Evolutionary conservation across 257 asterid species (phyloP), one percentile per base, ranked within the genome.

Genomic region (Henckelia pumila): DNA sequence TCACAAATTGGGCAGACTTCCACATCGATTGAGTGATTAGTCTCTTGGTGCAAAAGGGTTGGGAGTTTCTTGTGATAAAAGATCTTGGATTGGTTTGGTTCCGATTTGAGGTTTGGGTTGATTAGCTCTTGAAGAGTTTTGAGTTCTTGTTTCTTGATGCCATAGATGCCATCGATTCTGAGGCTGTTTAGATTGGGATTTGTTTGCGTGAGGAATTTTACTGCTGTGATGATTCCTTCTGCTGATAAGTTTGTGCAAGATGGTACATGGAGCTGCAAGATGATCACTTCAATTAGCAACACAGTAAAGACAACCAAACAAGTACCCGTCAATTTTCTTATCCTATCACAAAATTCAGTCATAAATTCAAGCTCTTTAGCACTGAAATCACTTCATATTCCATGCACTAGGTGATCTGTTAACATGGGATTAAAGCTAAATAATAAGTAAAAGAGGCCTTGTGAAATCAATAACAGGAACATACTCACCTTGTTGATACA

Each of bases 221-320:
- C 85, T 52, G 91, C 88, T 53, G 24, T 60, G 22, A 86, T 68
- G 67, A 92, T 75, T 69, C 92, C 98, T 24, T 53, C 82, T 3
- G 92, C 81, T 8, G 89, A 79, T 81, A 89, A 61, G 75, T 81
- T 67, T 5, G 86, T 80, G 89, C 97, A 92, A 29, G 85, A 88
- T 59, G 91, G 95, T 19, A 85, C 76, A 69, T 79, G 83, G 9
- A 92, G 93, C 96, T 92, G 83, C 19, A 22, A 26, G 29, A 26
- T 26, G 29, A 26, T 26, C 29, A 26, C 29, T 26, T n/a, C n/a
- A n/a, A n/a, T n/a, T n/a, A n/a, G n/a, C n/a, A n/a, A n/a, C n/a
- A n/a, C n/a, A n/a, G n/a, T n/a, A n/a, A n/a, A n/a, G n/a, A n/a
- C n/a, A 25, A 56, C 67, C 20, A 1, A 61, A 64, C 10, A 61